Percentiles rank a stretch among this genome's conserved stretches.
Conservation (phyloP, 257 asterid species). For the Eustoma russellianum region DNA sequence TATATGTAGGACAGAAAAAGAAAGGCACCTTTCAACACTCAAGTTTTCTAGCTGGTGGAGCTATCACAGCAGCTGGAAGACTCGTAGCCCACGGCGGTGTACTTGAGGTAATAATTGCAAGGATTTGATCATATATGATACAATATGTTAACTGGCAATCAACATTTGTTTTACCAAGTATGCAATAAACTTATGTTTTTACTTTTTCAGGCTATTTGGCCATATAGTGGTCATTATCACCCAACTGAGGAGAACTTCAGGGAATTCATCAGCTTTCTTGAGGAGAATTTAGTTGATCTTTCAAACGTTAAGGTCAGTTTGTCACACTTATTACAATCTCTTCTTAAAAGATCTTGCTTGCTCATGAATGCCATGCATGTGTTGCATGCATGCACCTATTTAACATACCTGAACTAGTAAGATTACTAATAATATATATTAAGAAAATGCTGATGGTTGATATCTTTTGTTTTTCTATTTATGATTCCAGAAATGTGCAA, state of each 20-base stretch:
- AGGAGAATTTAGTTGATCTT: slow-evolving; percentile 69
- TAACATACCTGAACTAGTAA: background rate
- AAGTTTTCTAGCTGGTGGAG: slow-evolving; percentile 89
- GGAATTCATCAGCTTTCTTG: slow-evolving; percentile 72
- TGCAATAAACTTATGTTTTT: slow-evolving; percentile 1
- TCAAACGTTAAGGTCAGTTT: slow-evolving; percentile 59
- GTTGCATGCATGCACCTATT: background rate
- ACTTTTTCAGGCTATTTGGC: slow-evolving; percentile 72
- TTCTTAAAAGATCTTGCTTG: too few relatives aligned
- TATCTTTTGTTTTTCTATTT: slow-evolving; percentile 1
- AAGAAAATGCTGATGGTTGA: slow-evolving; percentile 10
- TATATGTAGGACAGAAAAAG: slow-evolving; percentile 74
- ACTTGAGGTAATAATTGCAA: slow-evolving; percentile 49
- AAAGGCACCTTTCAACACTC: slow-evolving; percentile 88
- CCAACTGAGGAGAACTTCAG: slow-evolving; percentile 88
- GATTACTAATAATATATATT: background rate
- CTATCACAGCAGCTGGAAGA: slow-evolving; percentile 94
- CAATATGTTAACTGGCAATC: background rate
- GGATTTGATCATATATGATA: background rate
- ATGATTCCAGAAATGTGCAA: slow-evolving; percentile 58
- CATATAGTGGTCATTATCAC: slow-evolving; percentile 91
- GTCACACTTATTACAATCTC: background rate
- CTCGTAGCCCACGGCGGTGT: slow-evolving; percentile 63
- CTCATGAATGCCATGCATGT: too few relatives aligned
- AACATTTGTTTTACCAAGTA: background rate